A percentile compares a stretch with the other conserved stretches of the same genome.
Conservation (phyloP, 495 filamentous ascomycete species). For the Amorphotheca resinae region DNA sequence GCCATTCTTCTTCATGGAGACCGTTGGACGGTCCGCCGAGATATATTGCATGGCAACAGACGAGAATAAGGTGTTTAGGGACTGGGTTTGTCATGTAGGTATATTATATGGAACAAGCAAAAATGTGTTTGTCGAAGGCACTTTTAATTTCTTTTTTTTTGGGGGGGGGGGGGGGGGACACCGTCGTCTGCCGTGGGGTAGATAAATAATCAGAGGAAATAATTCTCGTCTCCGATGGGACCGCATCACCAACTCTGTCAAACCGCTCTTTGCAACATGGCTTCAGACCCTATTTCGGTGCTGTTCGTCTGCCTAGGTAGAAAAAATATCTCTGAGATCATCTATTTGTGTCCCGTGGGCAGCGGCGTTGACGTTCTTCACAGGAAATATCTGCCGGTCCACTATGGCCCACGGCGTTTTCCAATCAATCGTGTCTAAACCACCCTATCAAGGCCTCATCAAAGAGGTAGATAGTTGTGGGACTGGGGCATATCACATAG, state of each 20-base stretch:
- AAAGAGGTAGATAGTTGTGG: conserved; percentile 74
- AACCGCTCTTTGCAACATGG: conserved; percentile 5
- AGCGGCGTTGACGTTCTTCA: not conserved
- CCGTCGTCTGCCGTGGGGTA: too few relatives aligned
- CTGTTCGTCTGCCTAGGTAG: conserved; percentile 80
- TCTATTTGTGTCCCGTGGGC: not conserved
- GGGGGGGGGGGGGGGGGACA: not conserved
- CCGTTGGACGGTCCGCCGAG: conserved; percentile 48
- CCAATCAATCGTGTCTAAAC: conserved; percentile 45
- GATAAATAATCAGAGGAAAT: too few relatives aligned
- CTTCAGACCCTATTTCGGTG: conserved; percentile 47
- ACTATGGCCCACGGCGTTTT: conserved; percentile 97
- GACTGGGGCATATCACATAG: conserved; percentile 70
- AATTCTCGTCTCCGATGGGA: too few relatives aligned
- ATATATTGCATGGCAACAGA: conserved; percentile 78
- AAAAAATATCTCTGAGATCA: not conserved
- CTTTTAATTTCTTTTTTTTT: not conserved
- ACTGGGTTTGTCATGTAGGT: not conserved
- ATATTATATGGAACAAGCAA: too few relatives aligned
- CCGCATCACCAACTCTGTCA: too few relatives aligned
- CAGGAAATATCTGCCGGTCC: conserved; percentile 80
- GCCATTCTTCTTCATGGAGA: conserved; percentile 54
- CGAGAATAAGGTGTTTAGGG: conserved; percentile 45
- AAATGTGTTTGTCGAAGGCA: too few relatives aligned
- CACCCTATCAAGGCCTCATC: conserved; percentile 45